Conservation (phyloP, 2,329 filamentous ascomycete species). For the Aureobasidium sp. region DNA sequence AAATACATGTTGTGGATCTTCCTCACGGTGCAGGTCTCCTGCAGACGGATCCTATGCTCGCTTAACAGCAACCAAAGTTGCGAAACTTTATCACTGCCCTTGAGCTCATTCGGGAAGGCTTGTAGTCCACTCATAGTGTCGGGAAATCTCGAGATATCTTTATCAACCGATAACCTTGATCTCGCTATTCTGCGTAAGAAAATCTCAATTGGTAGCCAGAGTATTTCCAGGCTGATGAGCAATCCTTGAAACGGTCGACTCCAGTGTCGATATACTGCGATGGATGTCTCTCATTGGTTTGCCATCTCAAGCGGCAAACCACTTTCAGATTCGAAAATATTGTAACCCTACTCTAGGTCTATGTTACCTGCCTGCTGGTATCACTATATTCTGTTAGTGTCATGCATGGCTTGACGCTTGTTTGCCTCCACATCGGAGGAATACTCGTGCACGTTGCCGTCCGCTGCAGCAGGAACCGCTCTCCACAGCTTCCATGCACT, state of each 20-base stretch:
- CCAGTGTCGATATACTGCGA: too few relatives aligned
- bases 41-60: neutral
- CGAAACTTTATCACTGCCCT: neutral
- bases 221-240: too few relatives aligned
- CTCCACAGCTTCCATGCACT: neutral
- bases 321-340: neutral
- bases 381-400: neutral
- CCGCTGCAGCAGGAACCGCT: neutral
- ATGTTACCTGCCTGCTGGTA: neutral
- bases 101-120: neutral
- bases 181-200: neutral
- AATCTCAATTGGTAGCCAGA: too few relatives aligned
- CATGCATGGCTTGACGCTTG: neutral
- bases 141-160: neutral
- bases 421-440: neutral
- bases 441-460: neutral
- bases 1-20: neutral
- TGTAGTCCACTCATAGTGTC: neutral
- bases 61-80: neutral
- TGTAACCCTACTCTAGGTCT: neutral
- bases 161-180: neutral
- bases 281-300: too few relatives aligned
- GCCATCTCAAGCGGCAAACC: neutral
- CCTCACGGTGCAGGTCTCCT: neutral
- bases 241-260: too few relatives aligned